phyloP scores from a whole-genome alignment of 2,329 filamentous ascomycete species.

The Ceratocystis papillata region DNA sequence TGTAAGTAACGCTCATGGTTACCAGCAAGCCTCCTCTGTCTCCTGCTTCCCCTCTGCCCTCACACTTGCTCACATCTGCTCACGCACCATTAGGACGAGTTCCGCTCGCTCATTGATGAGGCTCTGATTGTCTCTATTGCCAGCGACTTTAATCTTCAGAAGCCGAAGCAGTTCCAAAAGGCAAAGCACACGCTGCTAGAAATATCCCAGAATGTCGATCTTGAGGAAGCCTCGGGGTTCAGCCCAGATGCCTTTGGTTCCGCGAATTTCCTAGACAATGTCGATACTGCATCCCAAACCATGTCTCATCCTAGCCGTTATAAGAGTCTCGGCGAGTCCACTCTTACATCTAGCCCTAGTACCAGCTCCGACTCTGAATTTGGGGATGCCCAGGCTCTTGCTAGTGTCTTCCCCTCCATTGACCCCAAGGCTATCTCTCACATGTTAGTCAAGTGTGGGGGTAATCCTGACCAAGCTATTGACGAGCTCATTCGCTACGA shows the following conservation, averaged over 20 bases:
- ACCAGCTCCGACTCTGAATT: conserved; percentile 7
- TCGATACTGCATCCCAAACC: conserved; percentile 16
- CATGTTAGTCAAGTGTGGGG: conserved; percentile 13
- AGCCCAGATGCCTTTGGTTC: conserved; percentile 53
- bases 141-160: conserved; percentile 57
- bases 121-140: conserved; percentile 65
- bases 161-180: conserved; percentile 41
- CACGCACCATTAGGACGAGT: conserved; percentile 47
- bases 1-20: neutral
- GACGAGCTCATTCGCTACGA: conserved; percentile 72
- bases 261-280: conserved; percentile 23
- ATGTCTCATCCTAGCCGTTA: conserved; percentile 14
- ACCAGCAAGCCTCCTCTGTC: neutral
- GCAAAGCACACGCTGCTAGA: conserved; percentile 52
- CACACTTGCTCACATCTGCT: neutral
- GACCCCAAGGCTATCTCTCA: conserved; percentile 15
- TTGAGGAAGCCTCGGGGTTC: conserved; percentile 64
- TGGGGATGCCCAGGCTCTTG: conserved; percentile 17
- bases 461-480: conserved; percentile 42
- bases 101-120: conserved; percentile 65
- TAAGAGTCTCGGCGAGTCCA: conserved; percentile 18
- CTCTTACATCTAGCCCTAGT: conserved; percentile 21
- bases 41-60: neutral
- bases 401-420: conserved; percentile 19
- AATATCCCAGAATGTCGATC: conserved; percentile 52